These are phyloP conservation scores for Corchorus olitorius DNA, from an alignment of 345 rosid genomes.

Conservation along the genomic window DNA sequence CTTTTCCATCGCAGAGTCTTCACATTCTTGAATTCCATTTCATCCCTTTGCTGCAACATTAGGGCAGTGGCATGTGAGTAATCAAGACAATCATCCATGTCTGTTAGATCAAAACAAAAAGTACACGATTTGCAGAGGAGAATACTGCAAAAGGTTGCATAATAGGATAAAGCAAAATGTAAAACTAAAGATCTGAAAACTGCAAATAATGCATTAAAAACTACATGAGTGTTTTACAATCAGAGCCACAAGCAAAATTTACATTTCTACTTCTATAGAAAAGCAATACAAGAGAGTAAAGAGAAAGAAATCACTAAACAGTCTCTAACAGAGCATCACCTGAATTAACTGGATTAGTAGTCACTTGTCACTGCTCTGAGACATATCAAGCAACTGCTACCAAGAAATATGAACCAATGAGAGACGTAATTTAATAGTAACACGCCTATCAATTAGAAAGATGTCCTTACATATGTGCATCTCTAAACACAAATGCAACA, in stretches of 20 bases:
- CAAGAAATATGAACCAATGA: conserved; percentile 4
- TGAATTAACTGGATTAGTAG: conserved; percentile 9
- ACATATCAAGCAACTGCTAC: conserved; percentile 15
- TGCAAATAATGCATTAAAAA: background rate
- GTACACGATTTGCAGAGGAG: background rate
- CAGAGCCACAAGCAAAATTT: background rate
- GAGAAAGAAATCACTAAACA: background rate
- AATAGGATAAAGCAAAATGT: background rate
- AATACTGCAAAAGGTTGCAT: background rate
- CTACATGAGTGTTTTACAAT: background rate
- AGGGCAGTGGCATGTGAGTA: background rate
- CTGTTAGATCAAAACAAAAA: background rate
- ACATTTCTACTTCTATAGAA: background rate
- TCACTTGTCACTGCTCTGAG: background rate
- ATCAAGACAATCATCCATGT: background rate
- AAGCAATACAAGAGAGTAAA: background rate
- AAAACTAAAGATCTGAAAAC: background rate
- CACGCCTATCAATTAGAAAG: background rate
- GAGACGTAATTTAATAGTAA: background rate
- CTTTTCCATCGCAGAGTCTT: conserved; percentile 8
- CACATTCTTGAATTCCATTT: background rate
- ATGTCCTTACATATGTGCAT: background rate
- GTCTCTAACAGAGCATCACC: background rate
- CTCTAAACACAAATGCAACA: background rate
- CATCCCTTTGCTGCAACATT: conserved; percentile 1